Percentiles rank a stretch among this genome's conserved stretches.
Evolutionary conservation across 306 rosid genomes (phyloP).

Genomic region (Boehmeria nivea): DNA sequence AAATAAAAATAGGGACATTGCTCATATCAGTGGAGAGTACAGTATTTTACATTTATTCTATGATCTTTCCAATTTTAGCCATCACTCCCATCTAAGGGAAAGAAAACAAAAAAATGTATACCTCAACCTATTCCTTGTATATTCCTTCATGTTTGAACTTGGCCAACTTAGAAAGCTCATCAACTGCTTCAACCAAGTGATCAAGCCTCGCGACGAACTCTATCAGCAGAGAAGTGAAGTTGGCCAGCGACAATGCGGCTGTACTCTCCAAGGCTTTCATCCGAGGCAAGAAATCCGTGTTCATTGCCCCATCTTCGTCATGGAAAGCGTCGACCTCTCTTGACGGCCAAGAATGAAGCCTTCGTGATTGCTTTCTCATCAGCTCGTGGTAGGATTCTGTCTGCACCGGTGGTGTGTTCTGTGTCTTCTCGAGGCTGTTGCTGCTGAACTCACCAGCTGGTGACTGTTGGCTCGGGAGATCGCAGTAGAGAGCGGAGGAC

Average conservation of each 20-base stretch:
- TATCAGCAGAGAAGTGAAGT: conserved; percentile 55
- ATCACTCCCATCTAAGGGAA: background rate
- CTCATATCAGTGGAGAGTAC: background rate
- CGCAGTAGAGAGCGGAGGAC: conserved; percentile 13
- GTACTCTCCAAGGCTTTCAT: conserved; percentile 54
- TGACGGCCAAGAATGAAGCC: conserved; percentile 64
- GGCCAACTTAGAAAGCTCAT: conserved; percentile 61
- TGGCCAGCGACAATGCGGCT: conserved; percentile 52
- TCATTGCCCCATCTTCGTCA: conserved; percentile 37
- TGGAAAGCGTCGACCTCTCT: conserved; percentile 40
- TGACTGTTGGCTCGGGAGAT: conserved; percentile 10
- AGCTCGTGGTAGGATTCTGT: conserved; percentile 35
- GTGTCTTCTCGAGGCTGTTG: conserved; percentile 15
- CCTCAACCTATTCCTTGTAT: background rate
- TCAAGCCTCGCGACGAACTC: conserved; percentile 81
- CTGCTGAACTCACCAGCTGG: conserved; percentile 14
- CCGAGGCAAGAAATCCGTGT: conserved; percentile 28
- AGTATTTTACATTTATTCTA: conserved; percentile 5
- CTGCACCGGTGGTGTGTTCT: conserved; percentile 11
- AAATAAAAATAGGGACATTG: background rate
- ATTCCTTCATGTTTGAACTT: conserved; percentile 37
- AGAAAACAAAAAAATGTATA: background rate
- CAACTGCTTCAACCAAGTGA: conserved; percentile 61
- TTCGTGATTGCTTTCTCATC: conserved; percentile 47
- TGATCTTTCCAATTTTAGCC: background rate